phyloP scores from a whole-genome alignment of 768 basidiomycete genomes.

The Glaciozyma antarctica region DNA sequence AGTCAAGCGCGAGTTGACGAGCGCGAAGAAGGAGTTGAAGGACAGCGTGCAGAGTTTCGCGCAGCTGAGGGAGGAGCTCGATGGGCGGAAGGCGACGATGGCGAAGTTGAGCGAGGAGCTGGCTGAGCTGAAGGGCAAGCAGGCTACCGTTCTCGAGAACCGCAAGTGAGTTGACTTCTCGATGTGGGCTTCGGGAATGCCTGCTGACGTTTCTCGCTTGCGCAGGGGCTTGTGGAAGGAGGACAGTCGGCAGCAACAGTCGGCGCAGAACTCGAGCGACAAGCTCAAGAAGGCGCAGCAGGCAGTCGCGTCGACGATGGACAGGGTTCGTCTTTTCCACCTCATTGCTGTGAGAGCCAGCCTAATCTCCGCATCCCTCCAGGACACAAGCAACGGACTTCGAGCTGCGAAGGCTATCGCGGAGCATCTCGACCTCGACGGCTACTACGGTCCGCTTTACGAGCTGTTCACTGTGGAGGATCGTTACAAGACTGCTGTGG shows the following conservation, averaged over 20 bases:
- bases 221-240: conserved; percentile 76
- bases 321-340: conserved; percentile 55
- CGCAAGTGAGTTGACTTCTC: conserved; percentile 50
- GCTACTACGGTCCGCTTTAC: conserved; percentile 90
- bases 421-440: conserved; percentile 60
- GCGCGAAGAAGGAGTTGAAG: conserved; percentile 53
- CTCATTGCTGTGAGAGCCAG: not conserved
- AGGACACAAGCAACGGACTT: conserved; percentile 88
- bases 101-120: conserved; percentile 49
- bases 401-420: conserved; percentile 77
- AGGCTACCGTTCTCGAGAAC: conserved; percentile 61
- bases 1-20: conserved; percentile 40
- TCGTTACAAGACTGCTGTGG: conserved; percentile 84
- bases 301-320: conserved; percentile 79
- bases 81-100: conserved; percentile 53
- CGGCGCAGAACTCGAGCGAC: conserved; percentile 64
- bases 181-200: not conserved
- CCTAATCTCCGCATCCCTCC: conserved; percentile 3
- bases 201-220: not conserved
- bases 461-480: conserved; percentile 85
- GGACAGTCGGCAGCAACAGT: conserved; percentile 74
- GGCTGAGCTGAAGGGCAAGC: conserved; percentile 54
- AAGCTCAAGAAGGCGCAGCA: conserved; percentile 75
- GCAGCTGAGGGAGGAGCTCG: conserved; percentile 51
- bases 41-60: conserved; percentile 51